Percentiles rank a stretch among this genome's conserved stretches.
phyloP scores from a whole-genome alignment of 2,329 filamentous ascomycete species.

The Venturia nashicola region DNA sequence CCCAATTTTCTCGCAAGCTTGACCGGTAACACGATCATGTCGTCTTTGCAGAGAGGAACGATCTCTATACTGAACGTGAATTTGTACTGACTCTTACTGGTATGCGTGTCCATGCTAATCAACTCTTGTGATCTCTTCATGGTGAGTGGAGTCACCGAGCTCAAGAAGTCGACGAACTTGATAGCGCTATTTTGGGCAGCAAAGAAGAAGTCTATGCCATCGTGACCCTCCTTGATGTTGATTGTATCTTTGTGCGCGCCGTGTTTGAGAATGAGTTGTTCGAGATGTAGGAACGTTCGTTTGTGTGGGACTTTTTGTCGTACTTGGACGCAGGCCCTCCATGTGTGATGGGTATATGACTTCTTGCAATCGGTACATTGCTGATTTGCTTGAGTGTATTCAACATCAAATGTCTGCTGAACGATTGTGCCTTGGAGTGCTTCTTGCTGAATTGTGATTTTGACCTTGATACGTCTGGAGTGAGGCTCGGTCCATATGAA shows the following conservation, averaged over 20 bases:
- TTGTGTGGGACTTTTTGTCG: conserved; percentile 96
- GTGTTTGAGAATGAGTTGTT: conserved; percentile 94
- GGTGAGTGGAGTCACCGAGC: conserved; percentile 65
- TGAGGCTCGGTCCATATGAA: conserved; percentile 99
- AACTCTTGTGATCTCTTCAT: conserved; percentile 82
- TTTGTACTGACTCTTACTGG: conserved; percentile 83
- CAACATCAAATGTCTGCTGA: conserved; percentile 91
- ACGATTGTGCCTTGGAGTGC: conserved; percentile 55
- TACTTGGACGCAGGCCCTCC: conserved; percentile 87
- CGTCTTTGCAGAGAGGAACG: conserved; percentile 93
- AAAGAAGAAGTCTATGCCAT: conserved; percentile 95
- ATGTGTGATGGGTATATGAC: conserved; percentile 92
- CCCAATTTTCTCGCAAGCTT: conserved; percentile 77
- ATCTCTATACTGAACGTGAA: conserved; percentile 84
- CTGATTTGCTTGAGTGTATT: conserved; percentile 80
- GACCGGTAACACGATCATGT: conserved; percentile 84
- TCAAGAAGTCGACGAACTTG: conserved; percentile 82
- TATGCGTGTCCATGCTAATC: conserved; percentile 88
- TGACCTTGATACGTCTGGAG: conserved; percentile 82
- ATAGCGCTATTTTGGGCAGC: conserved; percentile 80
- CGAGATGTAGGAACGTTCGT: conserved; percentile 69
- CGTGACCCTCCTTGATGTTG: conserved; percentile 95
- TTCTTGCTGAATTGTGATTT: conserved; percentile 80
- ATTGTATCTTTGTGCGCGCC: conserved; percentile 83
- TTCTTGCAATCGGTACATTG: conserved; percentile 94